phyloP scores from a whole-genome alignment of 176 grass and related monocot genomes.

The Ensete ventricosum region DNA sequence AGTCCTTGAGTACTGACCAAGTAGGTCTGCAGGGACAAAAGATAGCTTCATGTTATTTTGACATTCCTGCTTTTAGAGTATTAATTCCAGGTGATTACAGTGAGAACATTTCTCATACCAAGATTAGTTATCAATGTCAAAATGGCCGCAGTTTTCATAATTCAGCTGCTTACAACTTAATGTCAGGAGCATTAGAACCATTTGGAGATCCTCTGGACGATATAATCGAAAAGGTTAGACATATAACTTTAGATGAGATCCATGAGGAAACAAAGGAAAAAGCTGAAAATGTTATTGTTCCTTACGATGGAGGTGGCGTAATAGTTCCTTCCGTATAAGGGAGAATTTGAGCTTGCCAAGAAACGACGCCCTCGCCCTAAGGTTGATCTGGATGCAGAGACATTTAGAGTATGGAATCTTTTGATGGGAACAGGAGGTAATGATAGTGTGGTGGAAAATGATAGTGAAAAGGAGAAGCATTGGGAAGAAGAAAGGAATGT shows the following conservation, averaged over 20 bases:
- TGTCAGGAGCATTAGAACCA: constrained; percentile 21
- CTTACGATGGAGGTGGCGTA: constrained; percentile 39
- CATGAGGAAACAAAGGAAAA: constrained; percentile 10
- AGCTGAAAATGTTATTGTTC: constrained; percentile 41
- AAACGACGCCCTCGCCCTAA: constrained; percentile 44
- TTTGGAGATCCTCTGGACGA: constrained; percentile 34
- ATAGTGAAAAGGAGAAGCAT: constrained; percentile 60
- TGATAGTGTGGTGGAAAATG: constrained; percentile 32
- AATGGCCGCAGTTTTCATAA: neutral
- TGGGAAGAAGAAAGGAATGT: constrained; percentile 78
- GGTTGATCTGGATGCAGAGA: constrained; percentile 63
- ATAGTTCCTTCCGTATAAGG: constrained; percentile 53
- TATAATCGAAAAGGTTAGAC: constrained; percentile 46
- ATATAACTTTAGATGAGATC: constrained; percentile 35
- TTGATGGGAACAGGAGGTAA: constrained; percentile 56
- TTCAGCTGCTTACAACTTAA: neutral
- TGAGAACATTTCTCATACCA: constrained; percentile 7
- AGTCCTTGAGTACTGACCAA: neutral
- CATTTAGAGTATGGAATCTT: constrained; percentile 70
- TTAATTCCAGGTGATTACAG: constrained; percentile 7
- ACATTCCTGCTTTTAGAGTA: neutral
- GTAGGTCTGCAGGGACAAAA: neutral
- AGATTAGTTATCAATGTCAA: neutral
- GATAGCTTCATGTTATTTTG: neutral
- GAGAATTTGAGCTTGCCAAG: constrained; percentile 25